Percentiles rank a stretch among this genome's conserved stretches.
phyloP scores from a whole-genome alignment of 768 basidiomycete species.

The Crepidotus variabilis region DNA sequence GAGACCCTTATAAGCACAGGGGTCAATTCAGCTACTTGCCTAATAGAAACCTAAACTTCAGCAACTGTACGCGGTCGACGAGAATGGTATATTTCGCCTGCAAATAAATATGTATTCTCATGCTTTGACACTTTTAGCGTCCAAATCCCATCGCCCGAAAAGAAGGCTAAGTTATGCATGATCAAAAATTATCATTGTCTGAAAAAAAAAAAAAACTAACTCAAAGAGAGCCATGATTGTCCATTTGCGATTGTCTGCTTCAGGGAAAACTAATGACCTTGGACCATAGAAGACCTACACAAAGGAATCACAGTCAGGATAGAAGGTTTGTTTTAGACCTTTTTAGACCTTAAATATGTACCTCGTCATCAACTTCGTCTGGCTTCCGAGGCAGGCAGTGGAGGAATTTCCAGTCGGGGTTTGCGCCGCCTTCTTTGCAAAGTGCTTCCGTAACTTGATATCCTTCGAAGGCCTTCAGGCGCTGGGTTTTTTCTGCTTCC shows the following conservation, averaged over 20 bases:
- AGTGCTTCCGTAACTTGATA: slow-evolving; percentile 93
- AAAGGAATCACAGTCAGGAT: background rate
- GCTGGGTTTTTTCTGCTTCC: slow-evolving; percentile 87
- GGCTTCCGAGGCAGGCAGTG: slow-evolving; percentile 93
- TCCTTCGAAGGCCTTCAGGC: slow-evolving; percentile 82
- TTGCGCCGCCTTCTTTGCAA: slow-evolving; percentile 77
- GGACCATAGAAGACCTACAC: slow-evolving; percentile 87
- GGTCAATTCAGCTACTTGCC: background rate
- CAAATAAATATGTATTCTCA: background rate
- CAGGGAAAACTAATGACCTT: slow-evolving; percentile 88
- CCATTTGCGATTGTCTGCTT: slow-evolving; percentile 97
- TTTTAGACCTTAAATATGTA: too few species aligned
- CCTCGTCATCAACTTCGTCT: slow-evolving; percentile 95
- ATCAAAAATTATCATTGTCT: background rate
- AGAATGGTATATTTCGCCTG: too few species aligned
- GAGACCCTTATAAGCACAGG: background rate
- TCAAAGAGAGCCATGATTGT: slow-evolving; percentile 92
- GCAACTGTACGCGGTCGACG: too few species aligned
- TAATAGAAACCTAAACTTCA: background rate
- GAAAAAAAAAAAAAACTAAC: slow-evolving; percentile 40
- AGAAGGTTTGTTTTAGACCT: too few species aligned
- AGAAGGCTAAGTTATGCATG: background rate
- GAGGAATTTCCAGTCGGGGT: slow-evolving; percentile 88
- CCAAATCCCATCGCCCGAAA: background rate
- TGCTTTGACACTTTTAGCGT: background rate